These are phyloP conservation scores for Elsinoe perseae DNA, from an alignment of 2,329 filamentous ascomycete species.

Conservation along the genomic window DNA sequence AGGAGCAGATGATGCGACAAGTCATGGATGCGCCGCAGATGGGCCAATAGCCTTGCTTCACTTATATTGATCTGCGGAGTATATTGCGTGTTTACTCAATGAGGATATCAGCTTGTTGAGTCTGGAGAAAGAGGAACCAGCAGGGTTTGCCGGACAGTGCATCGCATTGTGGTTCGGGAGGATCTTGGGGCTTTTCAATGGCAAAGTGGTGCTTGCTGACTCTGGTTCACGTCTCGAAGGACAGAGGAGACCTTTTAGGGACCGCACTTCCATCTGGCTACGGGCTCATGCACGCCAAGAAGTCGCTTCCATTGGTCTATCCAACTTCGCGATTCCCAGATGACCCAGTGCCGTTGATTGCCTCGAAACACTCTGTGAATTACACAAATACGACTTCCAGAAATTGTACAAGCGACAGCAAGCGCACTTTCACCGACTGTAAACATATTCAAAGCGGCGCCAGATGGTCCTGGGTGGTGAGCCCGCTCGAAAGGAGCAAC, in stretches of 20 bases:
- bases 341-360: not conserved
- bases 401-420: not conserved
- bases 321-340: slow-evolving; percentile 11
- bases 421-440: not conserved
- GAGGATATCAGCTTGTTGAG: not conserved
- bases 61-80: slow-evolving; percentile 7
- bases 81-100: slow-evolving; percentile 12
- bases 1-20: slow-evolving; percentile 1
- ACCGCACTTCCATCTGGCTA: too few species aligned
- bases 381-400: not conserved
- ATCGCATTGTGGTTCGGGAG: not conserved
- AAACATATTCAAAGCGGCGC: not conserved
- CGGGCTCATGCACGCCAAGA: slow-evolving; percentile 7
- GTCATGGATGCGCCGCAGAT: not conserved
- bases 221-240: not conserved
- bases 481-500: slow-evolving; percentile 15
- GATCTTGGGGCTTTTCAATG: not conserved
- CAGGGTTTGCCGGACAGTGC: not conserved
- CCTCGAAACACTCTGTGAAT: not conserved
- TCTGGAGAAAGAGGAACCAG: not conserved
- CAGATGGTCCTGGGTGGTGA: slow-evolving; percentile 13
- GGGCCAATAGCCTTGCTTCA: slow-evolving; percentile 3
- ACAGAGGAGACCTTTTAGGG: too few species aligned
- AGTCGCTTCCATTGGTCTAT: slow-evolving; percentile 1
- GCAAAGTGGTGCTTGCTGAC: not conserved